Evolutionary conservation across 179 eudicot species (phyloP), one percentile per base, ranked within the genome.

Genomic region (Spergularia azorica): DNA sequence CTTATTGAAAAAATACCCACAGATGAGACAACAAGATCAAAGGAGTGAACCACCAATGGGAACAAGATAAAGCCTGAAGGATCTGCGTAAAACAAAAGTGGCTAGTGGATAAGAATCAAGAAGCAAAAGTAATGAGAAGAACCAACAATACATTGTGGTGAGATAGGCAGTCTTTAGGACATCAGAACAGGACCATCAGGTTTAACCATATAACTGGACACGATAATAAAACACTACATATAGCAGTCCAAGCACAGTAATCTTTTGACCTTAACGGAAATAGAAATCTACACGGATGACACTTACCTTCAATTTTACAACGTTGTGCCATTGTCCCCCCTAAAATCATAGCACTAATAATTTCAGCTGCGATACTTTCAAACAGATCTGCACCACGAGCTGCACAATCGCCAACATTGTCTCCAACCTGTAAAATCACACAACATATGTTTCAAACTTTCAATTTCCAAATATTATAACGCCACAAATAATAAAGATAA

Each of bases 401-500:
- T 48, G 99, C 99, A 89, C 98, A 96, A 76, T 96, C 99, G 76
- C 99, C 99, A n/a, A 96, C 99, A 88, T 96, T 96, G 84, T 96
- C 99, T 76, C 99, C 99, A 66, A 96, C 99, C 99, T 96, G 83
- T n/a, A 86, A 69, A 36, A 76, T 76, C 52, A 63, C 71, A 79
- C 50, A 51, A 39, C 68, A 54, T 58, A 68, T 39, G 57, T 79
- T 65, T 52, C 39, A 36, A 36, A 36, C 39, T 36, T 36, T 36
- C 41, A 36, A 18, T 3, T 57, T 70, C 43, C 38, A 43, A n/a
- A 18, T 55, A 15, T 20, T 57, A 55, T 73, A 32, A 20, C 5
- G 36, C 64, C 20, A 0, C 7, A 46, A 46, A 6, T 6, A 0
- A 46, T 0, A 62, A 62, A 62, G 38, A 36, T 26, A 11, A 20